phyloP scores from a whole-genome alignment of 2,329 filamentous ascomycete species.

The Penicillium frequentans region DNA sequence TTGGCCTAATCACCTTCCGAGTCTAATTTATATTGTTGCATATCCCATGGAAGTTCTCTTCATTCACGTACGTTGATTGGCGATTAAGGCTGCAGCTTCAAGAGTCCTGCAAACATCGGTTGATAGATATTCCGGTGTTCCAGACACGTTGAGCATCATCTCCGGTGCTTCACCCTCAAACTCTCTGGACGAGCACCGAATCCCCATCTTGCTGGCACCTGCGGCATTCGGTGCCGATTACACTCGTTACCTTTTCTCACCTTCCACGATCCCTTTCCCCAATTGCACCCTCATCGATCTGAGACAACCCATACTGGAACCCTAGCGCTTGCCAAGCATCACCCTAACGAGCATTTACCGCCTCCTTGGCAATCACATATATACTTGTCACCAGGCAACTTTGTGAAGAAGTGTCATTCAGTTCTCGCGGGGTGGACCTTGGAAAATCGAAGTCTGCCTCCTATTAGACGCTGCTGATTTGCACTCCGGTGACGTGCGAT shows the following conservation, averaged over 20 bases:
- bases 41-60: neutral
- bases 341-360: conserved; percentile 2
- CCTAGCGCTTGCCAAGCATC: conserved; percentile 7
- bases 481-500: neutral
- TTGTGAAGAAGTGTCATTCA: neutral
- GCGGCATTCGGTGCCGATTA: conserved; percentile 28
- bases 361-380: conserved; percentile 8
- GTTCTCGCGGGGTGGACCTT: neutral
- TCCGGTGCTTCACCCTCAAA: neutral
- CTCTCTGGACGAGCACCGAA: conserved; percentile 1
- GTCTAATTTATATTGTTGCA: too few species aligned
- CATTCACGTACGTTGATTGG: neutral
- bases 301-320: neutral
- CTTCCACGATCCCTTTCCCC: neutral
- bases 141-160: conserved; percentile 9
- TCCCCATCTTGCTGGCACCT: conserved; percentile 1
- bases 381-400: neutral
- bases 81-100: neutral
- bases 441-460: neutral
- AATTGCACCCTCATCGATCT: neutral
- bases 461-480: neutral
- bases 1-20: too few species aligned
- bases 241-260: conserved; percentile 24
- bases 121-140: conserved; percentile 15
- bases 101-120: conserved; percentile 3